Base-by-base conservation (phyloP, 208 protist genomes). In the Leishmania martiniquensis region DNA sequence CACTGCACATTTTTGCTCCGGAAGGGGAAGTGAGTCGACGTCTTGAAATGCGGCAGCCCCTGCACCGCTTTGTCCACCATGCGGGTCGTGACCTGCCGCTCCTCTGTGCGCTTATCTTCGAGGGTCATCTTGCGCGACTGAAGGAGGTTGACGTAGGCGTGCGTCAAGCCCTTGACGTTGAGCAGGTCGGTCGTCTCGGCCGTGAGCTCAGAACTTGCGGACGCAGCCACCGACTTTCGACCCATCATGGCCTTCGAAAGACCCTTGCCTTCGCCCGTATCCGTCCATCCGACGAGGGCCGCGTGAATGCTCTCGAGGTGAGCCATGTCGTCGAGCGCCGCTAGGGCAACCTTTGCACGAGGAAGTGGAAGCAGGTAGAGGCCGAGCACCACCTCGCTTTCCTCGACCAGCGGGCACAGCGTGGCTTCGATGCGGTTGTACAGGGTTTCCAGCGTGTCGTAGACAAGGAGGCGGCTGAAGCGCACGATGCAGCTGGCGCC, bases 301-400 rank as follows among this genome's bases (percentile, higher is more conserved):
- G 52, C 29, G 34, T 73, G 34, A 29, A 62, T 37, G 42, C 54
- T 54, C 10, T 74, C 63, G 49, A 63, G 42, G 10, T 12, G 25
- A 42, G 72, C 59, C 22, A 82, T 32, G 69, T 78, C 65, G 72
- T 91, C 85, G 17, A 88, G 82, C 45, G 60, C 47, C 57, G 71
- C 79, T 20, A 91, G 68, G 7, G 68, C 78, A 29, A 67, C 70
- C 22, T 83, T 52, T 1, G 89, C 83, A 39, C 81, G 80, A 20
- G 81, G 80, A 52, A 95, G 72, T 5, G 88, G 81, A 15, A 95
- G 63, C 15, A 95, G 78, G 85, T 93, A 94, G 4, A 95, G 66
- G 44, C 89, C 91, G 52, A 90, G 45, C 32, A 95, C 89, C 39
- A 92, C 83, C 47, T 93, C 85, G 68, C 91, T 95, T 73, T 95